phyloP scores from a whole-genome alignment of 345 rosid genomes.

The Boechera divaricarpa region DNA sequence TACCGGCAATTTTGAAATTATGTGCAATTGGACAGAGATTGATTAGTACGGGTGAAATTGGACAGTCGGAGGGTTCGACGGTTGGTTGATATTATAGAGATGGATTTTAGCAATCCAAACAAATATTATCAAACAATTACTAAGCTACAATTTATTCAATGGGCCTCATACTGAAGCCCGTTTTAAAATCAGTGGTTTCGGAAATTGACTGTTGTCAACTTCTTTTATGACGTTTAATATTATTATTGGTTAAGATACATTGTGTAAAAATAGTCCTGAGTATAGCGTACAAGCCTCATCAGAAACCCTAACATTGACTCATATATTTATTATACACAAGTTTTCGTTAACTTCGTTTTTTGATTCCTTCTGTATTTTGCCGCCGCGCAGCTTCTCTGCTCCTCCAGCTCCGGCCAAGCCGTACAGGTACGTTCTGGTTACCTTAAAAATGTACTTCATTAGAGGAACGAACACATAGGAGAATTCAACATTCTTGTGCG shows the following conservation, averaged over 20 bases:
- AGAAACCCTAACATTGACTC: slow-evolving; percentile 21
- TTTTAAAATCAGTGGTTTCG: not conserved
- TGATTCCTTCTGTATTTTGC: not conserved
- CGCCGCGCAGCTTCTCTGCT: not conserved
- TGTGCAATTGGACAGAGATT: no score
- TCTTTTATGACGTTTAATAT: not conserved
- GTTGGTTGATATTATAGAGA: no score
- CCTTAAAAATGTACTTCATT: not conserved
- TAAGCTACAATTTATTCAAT: no score
- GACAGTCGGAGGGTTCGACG: no score
- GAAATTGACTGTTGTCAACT: not conserved
- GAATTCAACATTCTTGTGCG: not conserved
- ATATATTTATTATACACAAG: not conserved
- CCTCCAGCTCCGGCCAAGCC: slow-evolving; percentile 4
- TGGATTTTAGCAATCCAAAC: no score
- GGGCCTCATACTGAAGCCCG: slow-evolving; percentile 10
- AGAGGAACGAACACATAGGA: not conserved
- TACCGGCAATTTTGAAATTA: no score
- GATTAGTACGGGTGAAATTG: no score
- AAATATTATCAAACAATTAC: no score
- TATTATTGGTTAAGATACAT: not conserved
- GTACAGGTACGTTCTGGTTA: slow-evolving; percentile 20
- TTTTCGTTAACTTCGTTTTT: not conserved
- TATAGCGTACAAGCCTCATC: not conserved
- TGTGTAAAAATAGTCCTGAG: not conserved